phyloP scores from a whole-genome alignment of 1,284 basidiomycete genomes.

The Puccinia triticina region DNA sequence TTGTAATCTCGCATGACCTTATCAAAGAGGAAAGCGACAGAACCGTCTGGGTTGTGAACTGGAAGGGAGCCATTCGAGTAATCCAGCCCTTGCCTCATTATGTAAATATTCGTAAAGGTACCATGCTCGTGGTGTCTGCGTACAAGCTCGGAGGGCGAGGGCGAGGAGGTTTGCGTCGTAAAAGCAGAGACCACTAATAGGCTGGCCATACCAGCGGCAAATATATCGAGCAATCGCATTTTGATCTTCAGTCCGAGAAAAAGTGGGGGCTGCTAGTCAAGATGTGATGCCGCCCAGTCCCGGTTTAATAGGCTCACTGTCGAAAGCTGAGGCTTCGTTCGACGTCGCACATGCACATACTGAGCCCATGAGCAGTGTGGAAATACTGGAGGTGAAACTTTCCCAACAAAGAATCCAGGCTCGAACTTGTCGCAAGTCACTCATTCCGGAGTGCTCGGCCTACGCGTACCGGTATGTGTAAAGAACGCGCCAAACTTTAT shows the following conservation, averaged over 20 bases:
- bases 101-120: neutral
- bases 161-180: neutral
- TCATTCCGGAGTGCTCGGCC: too few species aligned
- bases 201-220: neutral
- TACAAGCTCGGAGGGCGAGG: neutral
- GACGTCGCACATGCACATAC: too few species aligned
- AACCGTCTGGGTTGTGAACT: constrained; percentile 1
- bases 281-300: neutral
- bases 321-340: neutral
- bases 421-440: too few species aligned
- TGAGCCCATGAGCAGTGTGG: too few species aligned
- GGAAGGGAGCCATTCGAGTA: neutral
- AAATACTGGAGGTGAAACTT: constrained; percentile 5
- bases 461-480: too few species aligned
- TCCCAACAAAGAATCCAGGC: neutral
- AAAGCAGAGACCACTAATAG: neutral
- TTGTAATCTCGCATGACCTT: neutral
- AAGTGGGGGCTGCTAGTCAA: neutral
- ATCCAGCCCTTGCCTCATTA: neutral
- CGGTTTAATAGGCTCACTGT: neutral
- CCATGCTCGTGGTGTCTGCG: constrained; percentile 5
- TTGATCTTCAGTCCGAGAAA: neutral
- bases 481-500: too few species aligned
- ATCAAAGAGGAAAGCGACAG: constrained; percentile 25
- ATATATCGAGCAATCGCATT: neutral